Percentiles rank a stretch among this genome's conserved stretches.
These are phyloP conservation scores for Diplodia sapinea DNA, from an alignment of 2,329 filamentous ascomycete genomes.

Conservation along the genomic window DNA sequence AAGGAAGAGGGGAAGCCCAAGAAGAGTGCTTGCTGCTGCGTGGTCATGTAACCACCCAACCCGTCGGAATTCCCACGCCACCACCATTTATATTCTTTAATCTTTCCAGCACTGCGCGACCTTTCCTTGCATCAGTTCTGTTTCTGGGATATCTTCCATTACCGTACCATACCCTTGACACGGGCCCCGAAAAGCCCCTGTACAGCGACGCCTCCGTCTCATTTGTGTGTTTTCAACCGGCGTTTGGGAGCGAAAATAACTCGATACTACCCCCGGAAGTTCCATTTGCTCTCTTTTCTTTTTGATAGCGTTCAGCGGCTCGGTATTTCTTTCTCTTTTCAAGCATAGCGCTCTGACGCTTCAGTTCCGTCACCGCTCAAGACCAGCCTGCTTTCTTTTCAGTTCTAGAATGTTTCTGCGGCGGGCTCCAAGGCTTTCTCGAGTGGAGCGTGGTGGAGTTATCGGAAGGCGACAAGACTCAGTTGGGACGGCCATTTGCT, in stretches of 20 bases:
- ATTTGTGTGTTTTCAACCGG: slow-evolving; percentile 28
- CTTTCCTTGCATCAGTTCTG: slow-evolving; percentile 23
- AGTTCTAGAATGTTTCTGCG: background rate
- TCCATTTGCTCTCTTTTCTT: slow-evolving; percentile 10
- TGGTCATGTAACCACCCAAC: slow-evolving; percentile 67
- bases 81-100: slow-evolving; percentile 12
- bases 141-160: slow-evolving; percentile 19
- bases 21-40: slow-evolving; percentile 71
- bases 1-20: slow-evolving; percentile 56
- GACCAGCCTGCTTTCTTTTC: background rate
- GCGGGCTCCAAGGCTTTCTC: background rate
- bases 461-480: slow-evolving; percentile 6
- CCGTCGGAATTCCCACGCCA: background rate
- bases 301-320: slow-evolving; percentile 30
- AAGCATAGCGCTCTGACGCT: slow-evolving; percentile 26
- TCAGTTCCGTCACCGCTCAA: slow-evolving; percentile 5
- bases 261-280: slow-evolving; percentile 18
- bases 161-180: slow-evolving; percentile 30
- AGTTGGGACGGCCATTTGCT: slow-evolving; percentile 25
- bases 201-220: slow-evolving; percentile 32
- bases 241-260: slow-evolving; percentile 27
- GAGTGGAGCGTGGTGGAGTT: slow-evolving; percentile 15
- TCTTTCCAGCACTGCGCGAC: slow-evolving; percentile 7
- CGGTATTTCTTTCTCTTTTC: slow-evolving; percentile 2
- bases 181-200: slow-evolving; percentile 20